phyloP scores from a whole-genome alignment of 1,284 basidiomycete genomes.

The Anthracocystis panici-leucophaei region DNA sequence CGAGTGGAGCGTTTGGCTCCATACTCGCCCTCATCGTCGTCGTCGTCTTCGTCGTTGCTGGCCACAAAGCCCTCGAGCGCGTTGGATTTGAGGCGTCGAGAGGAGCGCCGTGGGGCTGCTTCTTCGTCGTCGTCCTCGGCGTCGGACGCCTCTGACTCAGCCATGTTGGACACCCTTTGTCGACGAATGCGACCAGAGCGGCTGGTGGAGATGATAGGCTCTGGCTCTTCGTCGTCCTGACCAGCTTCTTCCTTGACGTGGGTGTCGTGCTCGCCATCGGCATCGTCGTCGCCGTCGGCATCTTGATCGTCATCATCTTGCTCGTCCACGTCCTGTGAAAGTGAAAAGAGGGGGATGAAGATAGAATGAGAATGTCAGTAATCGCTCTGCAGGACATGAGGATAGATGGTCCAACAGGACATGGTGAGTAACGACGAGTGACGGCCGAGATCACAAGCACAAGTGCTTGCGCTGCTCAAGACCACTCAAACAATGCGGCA shows the following conservation, averaged over 20 bases:
- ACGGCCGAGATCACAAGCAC: slow-evolving; percentile 1
- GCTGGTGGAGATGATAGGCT: slow-evolving; percentile 26
- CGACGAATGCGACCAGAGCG: slow-evolving; percentile 49
- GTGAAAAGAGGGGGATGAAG: too few relatives aligned
- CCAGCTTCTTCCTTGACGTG: slow-evolving; percentile 16
- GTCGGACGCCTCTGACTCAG: slow-evolving; percentile 38
- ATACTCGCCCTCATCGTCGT: slow-evolving; percentile 58
- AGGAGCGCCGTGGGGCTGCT: slow-evolving; percentile 24
- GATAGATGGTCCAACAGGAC: neutral
- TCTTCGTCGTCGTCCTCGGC: slow-evolving; percentile 44
- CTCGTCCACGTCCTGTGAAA: slow-evolving; percentile 24
- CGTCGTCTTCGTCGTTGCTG: slow-evolving; percentile 58
- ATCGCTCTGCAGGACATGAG: neutral
- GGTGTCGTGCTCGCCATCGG: slow-evolving; percentile 25
- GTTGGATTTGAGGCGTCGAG: slow-evolving; percentile 25
- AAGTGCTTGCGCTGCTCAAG: neutral
- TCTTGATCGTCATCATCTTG: slow-evolving; percentile 46
- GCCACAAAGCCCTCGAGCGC: slow-evolving; percentile 60
- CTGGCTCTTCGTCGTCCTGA: slow-evolving; percentile 26
- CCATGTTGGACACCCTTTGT: slow-evolving; percentile 18
- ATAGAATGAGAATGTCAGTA: slow-evolving; percentile 12
- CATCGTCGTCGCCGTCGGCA: slow-evolving; percentile 38
- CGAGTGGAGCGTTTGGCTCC: slow-evolving; percentile 35
- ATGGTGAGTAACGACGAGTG: slow-evolving; percentile 18
- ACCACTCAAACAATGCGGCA: slow-evolving; percentile 1